A percentile compares a stretch with the other conserved stretches of the same genome.
Evolutionary conservation across 345 rosid species (phyloP).

Genomic region (Bruguiera sexangula): DNA sequence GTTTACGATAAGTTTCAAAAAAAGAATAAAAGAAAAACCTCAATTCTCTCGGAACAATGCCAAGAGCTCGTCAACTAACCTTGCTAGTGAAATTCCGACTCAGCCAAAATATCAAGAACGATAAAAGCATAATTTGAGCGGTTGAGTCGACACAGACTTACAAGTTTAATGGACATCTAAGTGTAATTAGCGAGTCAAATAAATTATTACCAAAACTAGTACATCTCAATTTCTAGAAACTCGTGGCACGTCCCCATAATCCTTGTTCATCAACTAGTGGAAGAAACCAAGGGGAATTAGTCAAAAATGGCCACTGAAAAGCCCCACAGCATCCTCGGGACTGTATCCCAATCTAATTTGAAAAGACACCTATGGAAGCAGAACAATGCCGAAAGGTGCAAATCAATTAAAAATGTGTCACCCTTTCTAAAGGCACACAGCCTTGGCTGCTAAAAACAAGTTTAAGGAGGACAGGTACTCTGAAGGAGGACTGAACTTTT

Average conservation of each 20-base stretch:
- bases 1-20: too few species aligned
- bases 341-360: too few species aligned
- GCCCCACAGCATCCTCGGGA: conserved; percentile 22
- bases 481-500: neutral
- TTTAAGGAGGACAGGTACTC: neutral
- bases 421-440: too few species aligned
- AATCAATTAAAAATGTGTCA: too few species aligned
- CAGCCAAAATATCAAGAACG: conserved; percentile 10
- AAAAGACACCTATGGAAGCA: too few species aligned
- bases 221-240: neutral
- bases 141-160: neutral
- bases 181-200: too few species aligned
- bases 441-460: too few species aligned
- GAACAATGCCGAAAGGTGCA: too few species aligned
- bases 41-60: neutral
- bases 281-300: conserved; percentile 4
- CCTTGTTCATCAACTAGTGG: neutral
- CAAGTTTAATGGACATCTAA: neutral
- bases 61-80: neutral
- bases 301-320: neutral
- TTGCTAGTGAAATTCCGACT: conserved; percentile 17
- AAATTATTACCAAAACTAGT: too few species aligned
- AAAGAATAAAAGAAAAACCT: too few species aligned
- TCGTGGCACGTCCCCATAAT: neutral
- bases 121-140: neutral